A percentile compares a stretch with the other conserved stretches of the same genome.
These are phyloP conservation scores for Sporobolomyces pararoseus DNA, from an alignment of 768 basidiomycete genomes.

Conservation along the genomic window DNA sequence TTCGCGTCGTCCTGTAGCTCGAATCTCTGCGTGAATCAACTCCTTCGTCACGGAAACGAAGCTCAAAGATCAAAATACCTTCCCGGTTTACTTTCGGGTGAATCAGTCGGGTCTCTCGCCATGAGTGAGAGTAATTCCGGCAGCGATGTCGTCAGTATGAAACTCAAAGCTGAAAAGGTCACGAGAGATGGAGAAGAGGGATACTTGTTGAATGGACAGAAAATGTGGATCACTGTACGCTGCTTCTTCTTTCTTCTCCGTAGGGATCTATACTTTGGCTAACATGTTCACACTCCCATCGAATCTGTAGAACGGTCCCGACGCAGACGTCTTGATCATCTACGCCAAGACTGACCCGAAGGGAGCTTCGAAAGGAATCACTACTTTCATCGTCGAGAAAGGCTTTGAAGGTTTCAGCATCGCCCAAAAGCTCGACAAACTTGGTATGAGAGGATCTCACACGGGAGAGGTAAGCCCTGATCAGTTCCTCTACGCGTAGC, in stretches of 20 bases:
- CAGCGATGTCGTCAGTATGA: constrained; percentile 87
- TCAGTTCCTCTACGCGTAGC: not conserved
- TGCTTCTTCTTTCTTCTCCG: not conserved
- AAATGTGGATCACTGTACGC: constrained; percentile 64
- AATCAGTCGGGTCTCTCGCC: constrained; percentile 75
- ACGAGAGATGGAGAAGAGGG: constrained; percentile 55
- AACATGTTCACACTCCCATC: too few species aligned
- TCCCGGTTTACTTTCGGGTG: constrained; percentile 69
- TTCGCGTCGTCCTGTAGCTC: constrained; percentile 56
- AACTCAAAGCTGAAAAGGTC: constrained; percentile 71
- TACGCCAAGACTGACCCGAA: constrained; percentile 83
- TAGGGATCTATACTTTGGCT: too few species aligned
- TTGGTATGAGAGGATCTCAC: constrained; percentile 94
- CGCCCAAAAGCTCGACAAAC: constrained; percentile 85
- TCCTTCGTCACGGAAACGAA: constrained; percentile 75
- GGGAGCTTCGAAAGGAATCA: constrained; percentile 79
- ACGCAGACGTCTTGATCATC: constrained; percentile 83
- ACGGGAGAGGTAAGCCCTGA: constrained; percentile 76
- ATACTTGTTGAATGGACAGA: constrained; percentile 79
- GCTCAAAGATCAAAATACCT: constrained; percentile 81
- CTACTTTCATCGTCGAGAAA: constrained; percentile 83
- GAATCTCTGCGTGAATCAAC: constrained; percentile 80
- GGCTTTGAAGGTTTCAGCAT: constrained; percentile 80
- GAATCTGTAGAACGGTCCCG: constrained; percentile 68
- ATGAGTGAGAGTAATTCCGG: constrained; percentile 93